phyloP scores from a whole-genome alignment of 2,329 filamentous ascomycete genomes.

The Ceratocystis albifundus region DNA sequence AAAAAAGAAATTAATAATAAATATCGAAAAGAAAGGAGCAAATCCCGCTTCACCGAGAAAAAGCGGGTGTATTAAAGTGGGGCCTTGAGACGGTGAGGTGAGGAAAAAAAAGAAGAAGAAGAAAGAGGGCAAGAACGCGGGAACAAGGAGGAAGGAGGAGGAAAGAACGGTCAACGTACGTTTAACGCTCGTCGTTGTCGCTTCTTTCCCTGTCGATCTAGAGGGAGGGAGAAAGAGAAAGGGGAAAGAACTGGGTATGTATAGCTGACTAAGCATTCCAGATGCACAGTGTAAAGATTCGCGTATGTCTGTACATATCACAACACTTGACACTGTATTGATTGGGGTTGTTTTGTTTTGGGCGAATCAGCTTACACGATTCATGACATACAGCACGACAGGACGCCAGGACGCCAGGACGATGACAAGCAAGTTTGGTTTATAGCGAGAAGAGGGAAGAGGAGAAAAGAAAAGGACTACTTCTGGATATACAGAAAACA shows the following conservation, averaged over 20 bases:
- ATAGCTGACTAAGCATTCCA: background rate
- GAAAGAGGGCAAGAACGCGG: background rate
- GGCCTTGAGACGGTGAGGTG: background rate
- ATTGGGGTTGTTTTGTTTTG: background rate
- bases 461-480: too few relatives aligned
- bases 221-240: background rate
- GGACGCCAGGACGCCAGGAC: background rate
- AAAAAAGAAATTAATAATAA: conserved; percentile 11
- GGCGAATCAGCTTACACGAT: conserved; percentile 1
- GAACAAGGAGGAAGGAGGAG: background rate
- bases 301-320: too few relatives aligned
- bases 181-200: too few relatives aligned
- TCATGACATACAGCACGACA: background rate
- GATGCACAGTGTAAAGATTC: background rate
- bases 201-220: background rate
- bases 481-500: too few relatives aligned
- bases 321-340: too few relatives aligned
- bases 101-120: too few relatives aligned
- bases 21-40: background rate
- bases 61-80: background rate
- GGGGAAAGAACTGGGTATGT: background rate
- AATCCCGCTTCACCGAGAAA: background rate
- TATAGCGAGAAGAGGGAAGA: background rate
- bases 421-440: background rate
- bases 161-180: background rate